Evolutionary conservation across 2,329 filamentous ascomycete genomes (phyloP).

Genomic region (Ilyonectria destructans): DNA sequence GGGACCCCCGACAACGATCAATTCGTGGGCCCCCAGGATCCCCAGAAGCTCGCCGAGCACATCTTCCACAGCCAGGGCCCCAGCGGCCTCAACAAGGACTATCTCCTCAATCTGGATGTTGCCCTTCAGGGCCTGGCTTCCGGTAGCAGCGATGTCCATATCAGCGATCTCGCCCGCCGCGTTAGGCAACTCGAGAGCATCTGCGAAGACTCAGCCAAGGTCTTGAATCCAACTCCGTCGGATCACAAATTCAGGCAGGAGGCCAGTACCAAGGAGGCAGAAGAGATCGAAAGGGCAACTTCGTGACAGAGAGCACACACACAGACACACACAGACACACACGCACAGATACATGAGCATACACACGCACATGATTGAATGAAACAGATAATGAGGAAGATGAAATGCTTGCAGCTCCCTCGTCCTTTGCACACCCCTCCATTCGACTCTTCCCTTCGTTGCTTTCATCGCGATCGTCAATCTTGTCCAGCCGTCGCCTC

Average conservation of each 20-base stretch:
- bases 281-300: constrained; percentile 50
- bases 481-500: constrained; percentile 16
- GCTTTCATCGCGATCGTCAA: constrained; percentile 14
- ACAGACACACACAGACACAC: constrained; percentile 10
- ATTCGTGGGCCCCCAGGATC: constrained; percentile 89
- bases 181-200: constrained; percentile 72
- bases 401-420: constrained; percentile 27
- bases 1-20: constrained; percentile 94
- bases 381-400: constrained; percentile 23
- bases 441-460: constrained; percentile 7
- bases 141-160: constrained; percentile 87
- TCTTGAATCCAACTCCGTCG: constrained; percentile 28
- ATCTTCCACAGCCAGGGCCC: constrained; percentile 85
- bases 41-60: constrained; percentile 83
- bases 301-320: constrained; percentile 13
- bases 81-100: constrained; percentile 92
- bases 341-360: constrained; percentile 24
- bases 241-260: constrained; percentile 44
- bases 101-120: constrained; percentile 85
- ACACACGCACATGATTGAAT: constrained; percentile 27
- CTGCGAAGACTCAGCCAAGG: constrained; percentile 29
- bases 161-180: constrained; percentile 84
- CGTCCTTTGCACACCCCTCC: constrained; percentile 10
- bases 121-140: constrained; percentile 81
- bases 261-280: constrained; percentile 50